Percentiles rank a stretch among this genome's conserved stretches.
Conservation (phyloP, 768 basidiomycete species). For the Podaxis sp. region DNA sequence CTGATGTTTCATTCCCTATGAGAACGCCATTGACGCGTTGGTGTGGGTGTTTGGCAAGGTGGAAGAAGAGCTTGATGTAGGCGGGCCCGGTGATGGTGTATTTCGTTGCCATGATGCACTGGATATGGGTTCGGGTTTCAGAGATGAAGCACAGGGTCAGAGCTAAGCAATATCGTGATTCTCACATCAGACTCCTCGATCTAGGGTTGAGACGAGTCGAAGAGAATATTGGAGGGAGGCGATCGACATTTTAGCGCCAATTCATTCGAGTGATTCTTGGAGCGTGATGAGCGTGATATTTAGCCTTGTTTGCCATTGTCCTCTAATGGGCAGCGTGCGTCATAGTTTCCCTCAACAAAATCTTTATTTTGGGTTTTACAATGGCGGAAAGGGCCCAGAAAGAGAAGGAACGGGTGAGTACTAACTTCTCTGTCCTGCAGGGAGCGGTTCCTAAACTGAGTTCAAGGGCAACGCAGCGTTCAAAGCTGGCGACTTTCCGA, state of each 20-base stretch:
- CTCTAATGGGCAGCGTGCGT: background rate
- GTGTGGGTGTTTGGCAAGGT: slow-evolving; percentile 80
- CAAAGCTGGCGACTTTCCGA: slow-evolving; percentile 74
- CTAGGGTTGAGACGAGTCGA: background rate
- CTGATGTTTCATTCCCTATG: slow-evolving; percentile 47
- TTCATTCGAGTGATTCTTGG: background rate
- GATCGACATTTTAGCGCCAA: slow-evolving; percentile 7
- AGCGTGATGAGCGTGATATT: slow-evolving; percentile 8
- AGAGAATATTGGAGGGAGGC: background rate
- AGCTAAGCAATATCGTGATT: background rate
- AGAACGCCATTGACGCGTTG: slow-evolving; percentile 75
- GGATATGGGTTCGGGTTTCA: background rate
- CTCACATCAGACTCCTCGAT: background rate
- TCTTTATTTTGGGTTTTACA: background rate
- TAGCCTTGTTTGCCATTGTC: background rate
- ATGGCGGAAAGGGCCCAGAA: slow-evolving; percentile 29
- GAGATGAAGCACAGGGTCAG: background rate
- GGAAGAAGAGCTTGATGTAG: slow-evolving; percentile 74
- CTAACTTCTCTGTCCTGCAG: background rate
- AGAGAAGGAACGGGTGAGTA: slow-evolving; percentile 37
- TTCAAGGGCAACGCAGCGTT: slow-evolving; percentile 84
- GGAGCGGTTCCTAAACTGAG: background rate
- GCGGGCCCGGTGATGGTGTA: slow-evolving; percentile 62
- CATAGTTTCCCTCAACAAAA: background rate
- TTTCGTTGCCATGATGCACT: slow-evolving; percentile 16